phyloP scores from a whole-genome alignment of 83 land plant species.

The Larix sibirica region DNA sequence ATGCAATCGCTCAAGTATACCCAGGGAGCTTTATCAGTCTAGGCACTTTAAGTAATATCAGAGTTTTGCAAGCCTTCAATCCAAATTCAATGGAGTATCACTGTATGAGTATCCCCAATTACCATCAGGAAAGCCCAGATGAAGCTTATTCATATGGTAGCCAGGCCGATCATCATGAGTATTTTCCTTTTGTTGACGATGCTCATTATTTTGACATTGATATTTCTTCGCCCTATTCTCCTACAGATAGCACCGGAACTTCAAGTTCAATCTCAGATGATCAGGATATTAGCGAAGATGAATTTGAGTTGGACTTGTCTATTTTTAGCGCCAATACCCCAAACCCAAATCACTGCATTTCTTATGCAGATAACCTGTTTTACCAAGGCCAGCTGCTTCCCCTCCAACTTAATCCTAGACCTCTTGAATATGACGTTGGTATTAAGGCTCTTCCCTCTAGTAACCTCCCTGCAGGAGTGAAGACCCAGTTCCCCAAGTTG shows the following conservation, averaged over 20 bases:
- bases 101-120: neutral
- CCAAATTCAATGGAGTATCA: neutral
- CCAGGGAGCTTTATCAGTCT: no score
- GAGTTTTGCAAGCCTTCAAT: neutral
- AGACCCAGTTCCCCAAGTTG: constrained; percentile 23
- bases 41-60: neutral
- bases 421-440: constrained; percentile 19
- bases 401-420: constrained; percentile 9
- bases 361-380: neutral
- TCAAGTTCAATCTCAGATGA: neutral
- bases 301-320: constrained; percentile 5
- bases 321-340: neutral
- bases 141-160: neutral
- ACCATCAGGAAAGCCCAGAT: neutral
- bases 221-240: neutral
- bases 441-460: neutral
- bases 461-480: neutral
- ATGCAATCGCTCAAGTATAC: no score
- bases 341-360: neutral
- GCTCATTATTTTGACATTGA: constrained; percentile 1
- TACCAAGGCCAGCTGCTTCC: constrained; percentile 11
- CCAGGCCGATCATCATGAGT: neutral
- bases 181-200: neutral
- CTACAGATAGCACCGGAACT: neutral
- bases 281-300: neutral